These are phyloP conservation scores for Oryza coarctata DNA, from an alignment of 176 grass and related monocot genomes.

Conservation along the genomic window DNA sequence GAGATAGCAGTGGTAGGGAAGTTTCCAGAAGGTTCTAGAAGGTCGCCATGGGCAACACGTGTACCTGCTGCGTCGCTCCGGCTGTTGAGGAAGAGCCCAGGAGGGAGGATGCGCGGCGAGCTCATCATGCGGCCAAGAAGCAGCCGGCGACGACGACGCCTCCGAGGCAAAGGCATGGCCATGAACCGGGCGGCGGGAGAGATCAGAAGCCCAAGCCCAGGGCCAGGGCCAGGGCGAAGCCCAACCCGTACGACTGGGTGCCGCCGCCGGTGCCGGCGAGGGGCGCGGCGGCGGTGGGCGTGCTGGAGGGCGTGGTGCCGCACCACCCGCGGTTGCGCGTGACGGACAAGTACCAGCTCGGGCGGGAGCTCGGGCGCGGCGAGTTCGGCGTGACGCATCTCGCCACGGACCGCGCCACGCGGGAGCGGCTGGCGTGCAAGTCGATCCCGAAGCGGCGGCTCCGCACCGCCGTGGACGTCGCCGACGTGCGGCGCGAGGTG, in stretches of 20 bases:
- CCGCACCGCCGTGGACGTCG: conserved; percentile 62
- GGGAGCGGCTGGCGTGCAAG: conserved; percentile 70
- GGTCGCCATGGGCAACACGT: conserved; percentile 50
- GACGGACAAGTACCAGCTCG: conserved; percentile 67
- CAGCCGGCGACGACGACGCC: conserved; percentile 29
- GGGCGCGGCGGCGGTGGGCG: conserved; percentile 2
- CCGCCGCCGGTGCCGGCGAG: neutral
- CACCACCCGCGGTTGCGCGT: conserved; percentile 54
- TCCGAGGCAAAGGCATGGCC: conserved; percentile 15
- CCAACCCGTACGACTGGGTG: conserved; percentile 29
- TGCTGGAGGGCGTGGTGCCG: conserved; percentile 69
- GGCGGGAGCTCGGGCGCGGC: conserved; percentile 52
- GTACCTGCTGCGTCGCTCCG: conserved; percentile 33
- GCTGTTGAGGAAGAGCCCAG: neutral
- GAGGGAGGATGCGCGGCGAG: neutral
- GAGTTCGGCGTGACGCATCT: conserved; percentile 70
- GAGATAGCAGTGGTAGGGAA: neutral
- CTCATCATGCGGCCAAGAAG: conserved; percentile 12
- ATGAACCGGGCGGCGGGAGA: neutral
- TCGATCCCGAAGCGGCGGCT: conserved; percentile 66
- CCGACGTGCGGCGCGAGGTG: conserved; percentile 72
- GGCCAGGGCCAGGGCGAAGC: conserved; percentile 10
- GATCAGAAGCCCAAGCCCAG: neutral
- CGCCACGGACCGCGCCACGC: conserved; percentile 58
- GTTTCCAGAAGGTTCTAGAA: conserved; percentile 9